These are phyloP conservation scores for Colletotrichum orbiculare DNA, from an alignment of 2,329 filamentous ascomycete genomes.

Conservation along the genomic window DNA sequence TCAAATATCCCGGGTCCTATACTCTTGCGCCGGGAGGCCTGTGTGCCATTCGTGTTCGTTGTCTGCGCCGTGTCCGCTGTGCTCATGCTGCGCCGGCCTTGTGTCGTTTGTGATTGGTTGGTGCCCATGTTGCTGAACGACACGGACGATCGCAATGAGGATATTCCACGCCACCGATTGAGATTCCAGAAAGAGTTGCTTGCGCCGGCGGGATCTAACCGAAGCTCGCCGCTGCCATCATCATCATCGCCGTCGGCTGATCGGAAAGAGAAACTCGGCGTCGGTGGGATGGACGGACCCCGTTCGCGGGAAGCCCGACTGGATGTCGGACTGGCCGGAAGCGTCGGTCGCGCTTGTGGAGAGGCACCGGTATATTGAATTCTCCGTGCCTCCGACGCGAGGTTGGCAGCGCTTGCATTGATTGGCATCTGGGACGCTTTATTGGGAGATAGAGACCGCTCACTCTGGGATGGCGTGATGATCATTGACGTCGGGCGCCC, in stretches of 20 bases:
- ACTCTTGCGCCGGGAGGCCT: slow-evolving; percentile 41
- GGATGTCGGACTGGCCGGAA: slow-evolving; percentile 52
- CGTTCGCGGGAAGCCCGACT: slow-evolving; percentile 42
- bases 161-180: slow-evolving; percentile 61
- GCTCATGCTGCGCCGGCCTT: slow-evolving; percentile 30
- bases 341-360: slow-evolving; percentile 39
- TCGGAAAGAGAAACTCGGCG: slow-evolving; percentile 66
- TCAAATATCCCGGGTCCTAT: slow-evolving; percentile 38
- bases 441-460: slow-evolving; percentile 66
- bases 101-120: slow-evolving; percentile 10
- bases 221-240: slow-evolving; percentile 52
- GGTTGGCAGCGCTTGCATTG: slow-evolving; percentile 50
- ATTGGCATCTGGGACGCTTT: slow-evolving; percentile 53
- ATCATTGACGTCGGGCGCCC: slow-evolving; percentile 51
- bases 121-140: slow-evolving; percentile 25
- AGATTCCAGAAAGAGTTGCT: slow-evolving; percentile 68
- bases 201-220: slow-evolving; percentile 52
- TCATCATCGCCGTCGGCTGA: slow-evolving; percentile 53
- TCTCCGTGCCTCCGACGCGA: slow-evolving; percentile 59
- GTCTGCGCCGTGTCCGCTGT: slow-evolving; percentile 24
- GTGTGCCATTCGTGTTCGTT: slow-evolving; percentile 30
- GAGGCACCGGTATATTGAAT: slow-evolving; percentile 53
- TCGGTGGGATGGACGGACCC: slow-evolving; percentile 54
- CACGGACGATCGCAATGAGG: slow-evolving; percentile 38
- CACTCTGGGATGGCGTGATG: slow-evolving; percentile 56